These are phyloP conservation scores for Terana coerulea DNA, from an alignment of 768 basidiomycete species.

Conservation along the genomic window DNA sequence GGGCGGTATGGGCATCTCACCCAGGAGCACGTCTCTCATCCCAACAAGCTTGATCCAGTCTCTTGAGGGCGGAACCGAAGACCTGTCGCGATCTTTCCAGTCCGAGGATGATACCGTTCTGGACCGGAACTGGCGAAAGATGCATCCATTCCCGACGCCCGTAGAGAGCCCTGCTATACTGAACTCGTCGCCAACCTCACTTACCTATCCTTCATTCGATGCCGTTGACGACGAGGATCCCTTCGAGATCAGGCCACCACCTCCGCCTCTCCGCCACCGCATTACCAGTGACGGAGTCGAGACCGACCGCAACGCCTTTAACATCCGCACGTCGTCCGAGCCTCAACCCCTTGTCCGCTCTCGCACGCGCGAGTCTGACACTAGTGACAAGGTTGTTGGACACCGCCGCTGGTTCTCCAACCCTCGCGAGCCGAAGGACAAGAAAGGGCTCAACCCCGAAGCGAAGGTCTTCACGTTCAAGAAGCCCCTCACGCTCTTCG, in stretches of 20 bases:
- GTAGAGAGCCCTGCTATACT: constrained; percentile 26
- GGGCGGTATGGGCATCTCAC: constrained; percentile 32
- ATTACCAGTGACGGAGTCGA: constrained; percentile 23
- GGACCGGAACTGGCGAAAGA: constrained; percentile 49
- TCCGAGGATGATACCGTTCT: constrained; percentile 50
- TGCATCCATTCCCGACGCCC: constrained; percentile 18
- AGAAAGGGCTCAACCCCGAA: constrained; percentile 77
- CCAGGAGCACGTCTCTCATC: constrained; percentile 47
- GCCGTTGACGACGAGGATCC: constrained; percentile 39
- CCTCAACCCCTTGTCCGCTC: constrained; percentile 16
- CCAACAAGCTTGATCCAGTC: constrained; percentile 55
- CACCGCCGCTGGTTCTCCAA: constrained; percentile 47
- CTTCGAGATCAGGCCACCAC: constrained; percentile 40
- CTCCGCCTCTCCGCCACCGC: constrained; percentile 26
- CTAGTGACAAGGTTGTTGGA: constrained; percentile 29
- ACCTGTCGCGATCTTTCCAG: constrained; percentile 43
- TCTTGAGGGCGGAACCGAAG: constrained; percentile 37
- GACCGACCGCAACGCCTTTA: constrained; percentile 18
- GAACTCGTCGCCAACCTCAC: constrained; percentile 40
- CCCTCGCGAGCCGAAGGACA: constrained; percentile 42
- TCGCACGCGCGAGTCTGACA: constrained; percentile 17
- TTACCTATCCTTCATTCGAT: constrained; percentile 26
- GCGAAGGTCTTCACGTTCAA: constrained; percentile 72
- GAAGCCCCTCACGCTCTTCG: constrained; percentile 22
- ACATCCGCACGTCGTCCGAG: constrained; percentile 19